A percentile compares a stretch with the other conserved stretches of the same genome.
Evolutionary conservation across 352 stramenopile genomes (phyloP).

Genomic region (Globisporangium middletonii): DNA sequence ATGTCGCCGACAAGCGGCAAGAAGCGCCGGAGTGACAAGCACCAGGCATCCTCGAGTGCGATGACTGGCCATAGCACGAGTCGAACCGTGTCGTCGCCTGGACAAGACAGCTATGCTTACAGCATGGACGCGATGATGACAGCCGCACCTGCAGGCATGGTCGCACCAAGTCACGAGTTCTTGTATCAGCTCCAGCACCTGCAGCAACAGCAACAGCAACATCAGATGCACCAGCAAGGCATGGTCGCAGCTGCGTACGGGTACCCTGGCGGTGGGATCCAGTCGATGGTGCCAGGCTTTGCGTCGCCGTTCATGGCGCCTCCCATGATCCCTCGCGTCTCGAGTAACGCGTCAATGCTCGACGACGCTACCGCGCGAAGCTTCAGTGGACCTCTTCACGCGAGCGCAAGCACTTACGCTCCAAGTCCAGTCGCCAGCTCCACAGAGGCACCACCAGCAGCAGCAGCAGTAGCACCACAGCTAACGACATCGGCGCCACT

Average conservation of each 20-base stretch:
- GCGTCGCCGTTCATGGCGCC: conserved; percentile 11
- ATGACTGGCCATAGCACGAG: conserved; percentile 8
- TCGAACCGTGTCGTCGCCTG: conserved; percentile 1
- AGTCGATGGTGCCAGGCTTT: conserved; percentile 15
- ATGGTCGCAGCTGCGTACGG: conserved; percentile 20
- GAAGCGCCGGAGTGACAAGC: conserved; percentile 10
- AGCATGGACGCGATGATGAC: conserved; percentile 9
- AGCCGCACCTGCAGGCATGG: conserved; percentile 1
- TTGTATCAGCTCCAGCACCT: conserved; percentile 46
- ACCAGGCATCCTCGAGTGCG: neutral
- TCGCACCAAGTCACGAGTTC: conserved; percentile 16
- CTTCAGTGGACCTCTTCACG: neutral
- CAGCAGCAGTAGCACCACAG: neutral
- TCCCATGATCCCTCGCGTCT: conserved; percentile 4
- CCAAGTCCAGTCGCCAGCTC: neutral
- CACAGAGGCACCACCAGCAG: neutral
- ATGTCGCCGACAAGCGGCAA: conserved; percentile 22
- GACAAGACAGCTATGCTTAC: conserved; percentile 4
- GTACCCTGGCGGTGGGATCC: conserved; percentile 17
- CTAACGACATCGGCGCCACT: no score
- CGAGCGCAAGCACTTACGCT: neutral
- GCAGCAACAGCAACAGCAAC: conserved; percentile 42
- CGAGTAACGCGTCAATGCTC: conserved; percentile 1
- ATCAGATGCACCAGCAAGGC: conserved; percentile 31
- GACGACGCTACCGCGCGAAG: neutral